Evolutionary conservation across 192 early-diverging fungal species (phyloP).

Genomic region (Linnemannia exigua): DNA sequence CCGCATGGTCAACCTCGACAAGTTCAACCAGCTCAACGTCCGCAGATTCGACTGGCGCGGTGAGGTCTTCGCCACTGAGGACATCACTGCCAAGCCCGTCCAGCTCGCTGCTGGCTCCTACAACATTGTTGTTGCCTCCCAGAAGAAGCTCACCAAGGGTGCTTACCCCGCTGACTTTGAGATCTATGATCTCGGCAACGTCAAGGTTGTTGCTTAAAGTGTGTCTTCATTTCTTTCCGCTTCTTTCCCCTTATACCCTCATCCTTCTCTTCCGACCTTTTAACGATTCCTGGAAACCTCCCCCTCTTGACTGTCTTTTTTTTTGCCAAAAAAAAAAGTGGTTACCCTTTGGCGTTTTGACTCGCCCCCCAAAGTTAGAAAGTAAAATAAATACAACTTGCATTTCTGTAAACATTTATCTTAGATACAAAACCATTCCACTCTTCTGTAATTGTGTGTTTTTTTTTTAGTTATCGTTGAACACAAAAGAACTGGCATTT

Average conservation of each 20-base stretch:
- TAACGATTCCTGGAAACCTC: constrained; percentile 9
- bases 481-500: too few species aligned
- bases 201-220: constrained; percentile 1
- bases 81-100: constrained; percentile 1
- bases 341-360: constrained; percentile 1
- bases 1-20: constrained; percentile 1
- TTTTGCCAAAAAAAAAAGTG: not conserved
- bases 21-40: not conserved
- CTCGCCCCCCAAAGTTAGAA: not conserved
- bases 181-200: constrained; percentile 22
- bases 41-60: constrained; percentile 13
- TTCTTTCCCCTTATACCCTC: constrained; percentile 3
- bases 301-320: not conserved
- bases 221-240: not conserved
- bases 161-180: constrained; percentile 38
- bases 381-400: not conserved
- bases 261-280: not conserved
- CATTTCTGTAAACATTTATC: constrained; percentile 5
- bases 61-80: constrained; percentile 14
- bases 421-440: not conserved
- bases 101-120: constrained; percentile 17
- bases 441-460: not conserved
- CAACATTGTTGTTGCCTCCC: constrained; percentile 33
- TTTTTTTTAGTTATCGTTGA: not conserved
- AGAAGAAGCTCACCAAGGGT: constrained; percentile 49